Conservation (phyloP, 331 rosid species). For the Cydonia oblonga region DNA sequence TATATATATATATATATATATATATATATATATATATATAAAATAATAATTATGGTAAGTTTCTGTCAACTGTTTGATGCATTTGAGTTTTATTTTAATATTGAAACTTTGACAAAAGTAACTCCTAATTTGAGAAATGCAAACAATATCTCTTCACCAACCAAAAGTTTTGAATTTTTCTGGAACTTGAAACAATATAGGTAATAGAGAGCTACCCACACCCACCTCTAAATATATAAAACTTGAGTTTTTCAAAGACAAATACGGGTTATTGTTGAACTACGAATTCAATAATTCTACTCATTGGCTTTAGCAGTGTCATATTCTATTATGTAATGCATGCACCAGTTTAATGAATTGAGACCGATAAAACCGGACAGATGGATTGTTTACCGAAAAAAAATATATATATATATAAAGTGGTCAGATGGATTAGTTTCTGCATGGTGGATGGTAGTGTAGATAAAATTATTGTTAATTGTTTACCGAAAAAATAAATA, state of each 20-base stretch:
- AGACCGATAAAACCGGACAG: neutral
- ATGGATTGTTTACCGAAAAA: neutral
- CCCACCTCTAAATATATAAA: neutral
- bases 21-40: no score
- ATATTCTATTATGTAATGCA: no score
- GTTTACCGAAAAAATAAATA: no score
- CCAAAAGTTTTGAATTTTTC: neutral
- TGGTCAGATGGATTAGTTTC: neutral
- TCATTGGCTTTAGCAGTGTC: neutral
- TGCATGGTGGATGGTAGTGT: neutral
- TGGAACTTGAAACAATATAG: neutral
- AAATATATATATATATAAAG: no score
- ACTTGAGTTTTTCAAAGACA: neutral
- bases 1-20: no score
- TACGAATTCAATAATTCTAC: neutral
- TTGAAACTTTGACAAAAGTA: no score
- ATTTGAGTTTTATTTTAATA: no score
- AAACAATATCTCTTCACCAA: neutral
- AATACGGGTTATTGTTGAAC: neutral
- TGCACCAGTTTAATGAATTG: no score
- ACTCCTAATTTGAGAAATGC: no score
- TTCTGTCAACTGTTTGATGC: no score
- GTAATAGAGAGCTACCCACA: neutral
- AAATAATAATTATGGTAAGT: no score
- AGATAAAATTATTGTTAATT: no score